Conservation (phyloP, 179 eudicot genomes). For the Pouteria campechiana region DNA sequence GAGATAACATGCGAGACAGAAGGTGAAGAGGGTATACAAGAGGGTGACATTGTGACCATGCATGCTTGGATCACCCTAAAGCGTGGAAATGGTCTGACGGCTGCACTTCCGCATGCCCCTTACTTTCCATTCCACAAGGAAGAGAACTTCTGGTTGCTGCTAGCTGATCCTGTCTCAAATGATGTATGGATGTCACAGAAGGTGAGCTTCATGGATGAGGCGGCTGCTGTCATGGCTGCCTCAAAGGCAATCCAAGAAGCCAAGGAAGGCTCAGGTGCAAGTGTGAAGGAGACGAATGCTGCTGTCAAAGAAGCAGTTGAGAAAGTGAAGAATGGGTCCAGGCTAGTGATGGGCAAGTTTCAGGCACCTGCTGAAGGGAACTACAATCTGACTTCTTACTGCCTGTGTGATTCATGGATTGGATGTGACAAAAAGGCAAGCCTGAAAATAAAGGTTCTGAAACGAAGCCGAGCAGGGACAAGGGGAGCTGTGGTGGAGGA, state of each 20-base stretch:
- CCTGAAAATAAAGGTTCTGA: constrained; percentile 56
- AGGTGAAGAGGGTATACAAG: constrained; percentile 84
- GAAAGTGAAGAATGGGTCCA: constrained; percentile 55
- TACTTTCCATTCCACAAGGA: constrained; percentile 75
- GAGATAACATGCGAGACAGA: constrained; percentile 79
- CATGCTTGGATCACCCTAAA: constrained; percentile 69
- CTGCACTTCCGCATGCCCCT: constrained; percentile 83
- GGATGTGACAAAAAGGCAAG: constrained; percentile 54
- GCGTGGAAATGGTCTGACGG: constrained; percentile 54
- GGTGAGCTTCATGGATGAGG: constrained; percentile 63
- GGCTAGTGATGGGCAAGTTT: constrained; percentile 72
- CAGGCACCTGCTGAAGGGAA: constrained; percentile 66
- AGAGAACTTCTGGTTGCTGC: constrained; percentile 71
- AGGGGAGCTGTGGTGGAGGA: constrained; percentile 46
- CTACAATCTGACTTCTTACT: constrained; percentile 41
- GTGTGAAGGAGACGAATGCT: constrained; percentile 31
- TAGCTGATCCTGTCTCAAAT: constrained; percentile 56
- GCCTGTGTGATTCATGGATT: constrained; percentile 74
- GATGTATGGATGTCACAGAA: constrained; percentile 74
- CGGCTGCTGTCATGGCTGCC: constrained; percentile 55
- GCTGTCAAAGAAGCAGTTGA: constrained; percentile 61
- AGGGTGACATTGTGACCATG: constrained; percentile 65
- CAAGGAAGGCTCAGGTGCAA: constrained; percentile 63
- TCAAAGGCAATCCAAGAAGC: constrained; percentile 58
- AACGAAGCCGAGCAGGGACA: constrained; percentile 64